Conservation (phyloP, 257 asterid species). For the Plantago elongata region DNA sequence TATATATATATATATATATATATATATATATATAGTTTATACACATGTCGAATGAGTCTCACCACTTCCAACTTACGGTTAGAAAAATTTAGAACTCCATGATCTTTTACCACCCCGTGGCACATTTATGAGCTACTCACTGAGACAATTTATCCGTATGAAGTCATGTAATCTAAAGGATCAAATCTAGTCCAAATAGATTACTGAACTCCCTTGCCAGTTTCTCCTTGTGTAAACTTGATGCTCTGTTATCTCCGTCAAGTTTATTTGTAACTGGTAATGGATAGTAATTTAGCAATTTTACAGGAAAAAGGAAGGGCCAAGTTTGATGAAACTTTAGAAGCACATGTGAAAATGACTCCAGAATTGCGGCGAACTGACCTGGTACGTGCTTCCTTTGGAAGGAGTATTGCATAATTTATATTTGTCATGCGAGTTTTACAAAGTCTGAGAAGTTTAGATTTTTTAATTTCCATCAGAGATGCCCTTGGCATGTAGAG, state of each 20-base stretch:
- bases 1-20: too few species aligned
- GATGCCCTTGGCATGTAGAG: neutral
- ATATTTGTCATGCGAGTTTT: neutral
- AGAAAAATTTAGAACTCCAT: neutral
- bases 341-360: slow-evolving; percentile 88
- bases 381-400: slow-evolving; percentile 50
- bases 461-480: neutral
- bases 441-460: neutral
- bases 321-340: slow-evolving; percentile 80
- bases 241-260: neutral
- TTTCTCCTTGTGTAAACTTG: neutral
- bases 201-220: neutral
- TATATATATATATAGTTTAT: too few species aligned
- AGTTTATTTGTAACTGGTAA: slow-evolving; percentile 7
- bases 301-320: slow-evolving; percentile 65
- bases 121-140: neutral
- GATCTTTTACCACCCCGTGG: neutral
- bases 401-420: slow-evolving; percentile 7
- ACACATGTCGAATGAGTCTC: neutral
- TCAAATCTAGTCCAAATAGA: neutral
- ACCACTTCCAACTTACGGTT: neutral
- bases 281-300: slow-evolving; percentile 36
- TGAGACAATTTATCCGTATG: slow-evolving; percentile 3
- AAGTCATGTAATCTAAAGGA: neutral
- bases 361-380: slow-evolving; percentile 89